Percentiles rank a stretch among this genome's conserved stretches.
Evolutionary conservation across 805 yeast genomes (phyloP).

Genomic region (Brettanomyces naardenensis): DNA sequence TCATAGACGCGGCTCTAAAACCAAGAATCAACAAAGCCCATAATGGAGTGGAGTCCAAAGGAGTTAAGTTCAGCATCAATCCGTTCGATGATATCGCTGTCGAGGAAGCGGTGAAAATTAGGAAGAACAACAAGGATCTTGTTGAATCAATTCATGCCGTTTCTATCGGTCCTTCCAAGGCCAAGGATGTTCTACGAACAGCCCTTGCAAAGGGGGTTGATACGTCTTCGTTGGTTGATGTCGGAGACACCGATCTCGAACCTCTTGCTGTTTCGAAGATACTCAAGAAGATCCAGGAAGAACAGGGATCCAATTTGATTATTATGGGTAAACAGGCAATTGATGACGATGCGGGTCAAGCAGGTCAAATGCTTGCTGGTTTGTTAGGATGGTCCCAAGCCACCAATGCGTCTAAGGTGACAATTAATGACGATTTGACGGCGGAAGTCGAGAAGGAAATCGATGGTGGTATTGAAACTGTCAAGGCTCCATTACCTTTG

Average conservation of each 20-base stretch:
- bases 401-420: slow-evolving; percentile 86
- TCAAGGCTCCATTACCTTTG: slow-evolving; percentile 72
- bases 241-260: slow-evolving; percentile 62
- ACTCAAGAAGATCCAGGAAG: slow-evolving; percentile 62
- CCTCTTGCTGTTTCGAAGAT: slow-evolving; percentile 88
- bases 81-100: slow-evolving; percentile 98
- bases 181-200: slow-evolving; percentile 81
- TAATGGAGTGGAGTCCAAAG: slow-evolving; percentile 80
- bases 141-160: slow-evolving; percentile 88
- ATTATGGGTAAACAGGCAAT: slow-evolving; percentile 95
- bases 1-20: slow-evolving; percentile 86
- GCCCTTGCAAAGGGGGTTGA: slow-evolving; percentile 96
- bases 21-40: slow-evolving; percentile 86
- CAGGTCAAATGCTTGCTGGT: slow-evolving; percentile 96
- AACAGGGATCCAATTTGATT: slow-evolving; percentile 67
- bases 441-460: slow-evolving; percentile 86
- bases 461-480: slow-evolving; percentile 89
- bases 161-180: slow-evolving; percentile 78
- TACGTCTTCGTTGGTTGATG: slow-evolving; percentile 72
- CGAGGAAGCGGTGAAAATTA: slow-evolving; percentile 84
- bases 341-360: slow-evolving; percentile 91
- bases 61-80: slow-evolving; percentile 86
- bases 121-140: slow-evolving; percentile 51
- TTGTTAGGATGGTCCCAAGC: slow-evolving; percentile 94
- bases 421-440: slow-evolving; percentile 41